A percentile compares a stretch with the other conserved stretches of the same genome.
phyloP scores from a whole-genome alignment of 2,329 filamentous ascomycete species.

The Cladosporium colombiae region DNA sequence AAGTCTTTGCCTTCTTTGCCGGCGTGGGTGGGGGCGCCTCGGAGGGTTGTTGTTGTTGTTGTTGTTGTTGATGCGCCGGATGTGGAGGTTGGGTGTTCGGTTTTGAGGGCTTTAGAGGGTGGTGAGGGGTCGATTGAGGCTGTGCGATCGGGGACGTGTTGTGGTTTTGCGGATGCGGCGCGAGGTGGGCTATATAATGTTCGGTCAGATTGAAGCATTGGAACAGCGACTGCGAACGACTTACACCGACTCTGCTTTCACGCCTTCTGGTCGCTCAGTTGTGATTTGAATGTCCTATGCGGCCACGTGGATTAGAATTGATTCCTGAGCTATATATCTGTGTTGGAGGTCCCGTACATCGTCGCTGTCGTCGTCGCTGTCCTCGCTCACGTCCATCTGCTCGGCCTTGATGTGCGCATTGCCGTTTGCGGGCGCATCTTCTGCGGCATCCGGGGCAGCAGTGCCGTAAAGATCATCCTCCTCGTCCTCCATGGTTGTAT shows the following conservation, averaged over 20 bases:
- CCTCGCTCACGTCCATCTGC: slow-evolving; percentile 48
- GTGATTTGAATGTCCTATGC: slow-evolving; percentile 55
- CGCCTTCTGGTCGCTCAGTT: slow-evolving; percentile 48
- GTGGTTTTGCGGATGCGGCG: slow-evolving; percentile 15
- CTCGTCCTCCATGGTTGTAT: slow-evolving; percentile 50
- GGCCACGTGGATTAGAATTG: slow-evolving; percentile 1
- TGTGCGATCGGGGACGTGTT: slow-evolving; percentile 8
- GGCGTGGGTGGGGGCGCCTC: slow-evolving; percentile 44
- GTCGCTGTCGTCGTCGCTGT: slow-evolving; percentile 44
- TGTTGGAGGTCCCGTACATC: slow-evolving; percentile 33
- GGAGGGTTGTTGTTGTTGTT: slow-evolving; percentile 4
- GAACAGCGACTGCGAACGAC: neutral
- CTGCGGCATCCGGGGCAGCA: slow-evolving; percentile 24
- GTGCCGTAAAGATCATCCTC: slow-evolving; percentile 54
- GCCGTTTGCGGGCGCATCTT: slow-evolving; percentile 30
- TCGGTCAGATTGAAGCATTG: neutral
- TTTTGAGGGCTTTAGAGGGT: slow-evolving; percentile 16
- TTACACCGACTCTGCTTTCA: slow-evolving; percentile 29
- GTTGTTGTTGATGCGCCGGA: neutral
- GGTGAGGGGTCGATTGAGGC: slow-evolving; percentile 17
- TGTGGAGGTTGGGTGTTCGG: neutral
- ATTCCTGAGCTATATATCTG: slow-evolving; percentile 12
- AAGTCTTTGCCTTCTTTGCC: slow-evolving; percentile 59
- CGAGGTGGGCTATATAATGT: neutral
- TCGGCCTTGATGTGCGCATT: slow-evolving; percentile 41